Percentiles rank a stretch among this genome's conserved stretches.
Evolutionary conservation across 108 stramenopile species (phyloP).

Genomic region (Discostella stelligeroides): DNA sequence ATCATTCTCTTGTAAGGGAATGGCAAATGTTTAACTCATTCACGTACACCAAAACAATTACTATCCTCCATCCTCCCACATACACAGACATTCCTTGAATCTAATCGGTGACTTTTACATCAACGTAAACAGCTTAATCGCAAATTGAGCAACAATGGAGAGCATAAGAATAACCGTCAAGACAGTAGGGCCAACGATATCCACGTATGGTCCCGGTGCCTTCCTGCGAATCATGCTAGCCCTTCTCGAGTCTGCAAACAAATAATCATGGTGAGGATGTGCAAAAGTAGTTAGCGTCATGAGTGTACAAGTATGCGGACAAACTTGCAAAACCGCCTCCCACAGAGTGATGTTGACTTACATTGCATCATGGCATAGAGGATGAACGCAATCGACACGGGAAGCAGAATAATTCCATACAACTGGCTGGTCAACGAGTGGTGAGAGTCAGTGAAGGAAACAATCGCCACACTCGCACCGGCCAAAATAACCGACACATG

Average conservation of each 20-base stretch:
- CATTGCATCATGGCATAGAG: slow-evolving; percentile 88
- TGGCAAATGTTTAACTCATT: too few species aligned
- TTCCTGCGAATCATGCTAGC: slow-evolving; percentile 84
- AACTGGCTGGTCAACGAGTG: slow-evolving; percentile 49
- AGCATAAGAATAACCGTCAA: slow-evolving; percentile 80
- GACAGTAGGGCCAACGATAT: slow-evolving; percentile 82
- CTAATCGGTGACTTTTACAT: slow-evolving; percentile 19
- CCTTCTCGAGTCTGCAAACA: slow-evolving; percentile 57
- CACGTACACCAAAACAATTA: not conserved
- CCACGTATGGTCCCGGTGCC: slow-evolving; percentile 91
- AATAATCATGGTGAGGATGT: not conserved
- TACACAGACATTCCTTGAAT: not conserved
- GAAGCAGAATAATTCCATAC: slow-evolving; percentile 83
- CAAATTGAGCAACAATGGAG: slow-evolving; percentile 79
- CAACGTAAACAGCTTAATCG: slow-evolving; percentile 74
- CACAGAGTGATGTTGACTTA: slow-evolving; percentile 25
- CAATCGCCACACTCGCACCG: slow-evolving; percentile 84
- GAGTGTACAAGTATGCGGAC: not conserved
- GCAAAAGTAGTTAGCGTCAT: not conserved
- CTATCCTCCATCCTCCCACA: not conserved
- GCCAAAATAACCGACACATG: slow-evolving; percentile 82
- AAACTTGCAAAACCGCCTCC: not conserved
- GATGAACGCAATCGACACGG: slow-evolving; percentile 88
- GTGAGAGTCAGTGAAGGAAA: slow-evolving; percentile 59
- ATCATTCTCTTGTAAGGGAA: too few species aligned